A percentile compares a stretch with the other conserved stretches of the same genome.
Evolutionary conservation across 768 basidiomycete genomes (phyloP).

Genomic region (Brasilioporus rufonigricans): DNA sequence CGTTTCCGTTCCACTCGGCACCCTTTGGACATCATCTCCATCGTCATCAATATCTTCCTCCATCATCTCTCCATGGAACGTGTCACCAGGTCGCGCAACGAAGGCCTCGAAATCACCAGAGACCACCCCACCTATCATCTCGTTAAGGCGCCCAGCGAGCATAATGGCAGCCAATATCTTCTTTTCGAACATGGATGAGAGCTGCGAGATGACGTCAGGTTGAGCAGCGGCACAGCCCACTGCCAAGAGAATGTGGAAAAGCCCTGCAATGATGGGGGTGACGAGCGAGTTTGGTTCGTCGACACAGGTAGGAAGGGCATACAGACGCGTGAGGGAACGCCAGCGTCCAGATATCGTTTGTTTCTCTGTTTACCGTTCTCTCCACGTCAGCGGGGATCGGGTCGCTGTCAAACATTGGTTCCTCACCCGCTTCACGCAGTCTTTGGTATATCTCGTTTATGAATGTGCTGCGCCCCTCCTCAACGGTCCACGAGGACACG

Average conservation of each 20-base stretch:
- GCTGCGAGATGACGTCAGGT: background rate
- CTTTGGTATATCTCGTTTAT: background rate
- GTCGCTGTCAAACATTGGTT: background rate
- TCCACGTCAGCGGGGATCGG: background rate
- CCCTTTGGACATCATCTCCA: background rate
- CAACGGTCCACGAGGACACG: conserved; percentile 10
- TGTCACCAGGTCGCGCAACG: background rate
- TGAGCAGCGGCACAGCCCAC: background rate
- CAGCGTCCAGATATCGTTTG: background rate
- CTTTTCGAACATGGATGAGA: background rate
- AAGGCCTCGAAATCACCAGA: conserved; percentile 11
- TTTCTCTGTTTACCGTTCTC: background rate
- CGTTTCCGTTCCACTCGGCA: background rate
- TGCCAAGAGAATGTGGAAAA: background rate
- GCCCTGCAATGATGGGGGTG: background rate
- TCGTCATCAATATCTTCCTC: background rate
- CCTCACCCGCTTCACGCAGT: conserved; percentile 2
- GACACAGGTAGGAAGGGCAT: background rate
- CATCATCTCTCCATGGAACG: background rate
- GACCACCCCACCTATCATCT: conserved; percentile 6
- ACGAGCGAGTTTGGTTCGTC: background rate
- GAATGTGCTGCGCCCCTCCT: background rate
- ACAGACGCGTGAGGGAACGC: background rate
- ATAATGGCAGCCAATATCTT: background rate
- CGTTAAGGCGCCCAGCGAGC: background rate